phyloP scores from a whole-genome alignment of 805 yeast species.

The Teunomyces barrocoloradensis region DNA sequence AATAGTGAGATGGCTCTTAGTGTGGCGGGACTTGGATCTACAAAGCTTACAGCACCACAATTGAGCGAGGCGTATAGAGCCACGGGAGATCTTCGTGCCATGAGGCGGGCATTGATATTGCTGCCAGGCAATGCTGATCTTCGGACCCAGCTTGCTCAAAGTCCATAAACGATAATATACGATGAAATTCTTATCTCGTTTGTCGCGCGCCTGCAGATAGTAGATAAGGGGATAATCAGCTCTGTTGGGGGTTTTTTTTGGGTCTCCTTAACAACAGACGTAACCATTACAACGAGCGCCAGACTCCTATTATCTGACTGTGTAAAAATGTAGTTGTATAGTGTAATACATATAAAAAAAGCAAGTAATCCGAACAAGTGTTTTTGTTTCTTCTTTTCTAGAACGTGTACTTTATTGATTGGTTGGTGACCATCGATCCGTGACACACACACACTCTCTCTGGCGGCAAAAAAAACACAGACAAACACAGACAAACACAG shows the following conservation, averaged over 20 bases:
- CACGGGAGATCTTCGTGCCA: conserved; percentile 47
- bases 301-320: background rate
- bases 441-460: background rate
- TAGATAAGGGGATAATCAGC: background rate
- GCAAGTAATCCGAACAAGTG: too few relatives aligned
- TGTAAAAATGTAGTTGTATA: background rate
- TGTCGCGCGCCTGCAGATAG: background rate
- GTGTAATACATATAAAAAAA: too few relatives aligned
- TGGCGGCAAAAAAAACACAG: background rate
- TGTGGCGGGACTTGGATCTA: conserved; percentile 52
- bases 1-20: conserved; percentile 54
- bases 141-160: background rate
- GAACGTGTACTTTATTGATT: too few relatives aligned
- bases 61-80: conserved; percentile 52
- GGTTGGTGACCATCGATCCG: too few relatives aligned
- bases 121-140: background rate
- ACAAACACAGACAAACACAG: background rate
- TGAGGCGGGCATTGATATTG: conserved; percentile 68
- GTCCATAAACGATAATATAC: background rate
- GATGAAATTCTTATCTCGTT: too few relatives aligned
- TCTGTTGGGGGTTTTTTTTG: background rate
- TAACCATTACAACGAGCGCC: background rate
- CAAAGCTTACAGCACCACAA: conserved; percentile 48
- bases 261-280: background rate
- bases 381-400: too few relatives aligned